These are phyloP conservation scores for Chrysopogon serrulatus DNA, from an alignment of 176 grass and related monocot genomes.

Conservation along the genomic window DNA sequence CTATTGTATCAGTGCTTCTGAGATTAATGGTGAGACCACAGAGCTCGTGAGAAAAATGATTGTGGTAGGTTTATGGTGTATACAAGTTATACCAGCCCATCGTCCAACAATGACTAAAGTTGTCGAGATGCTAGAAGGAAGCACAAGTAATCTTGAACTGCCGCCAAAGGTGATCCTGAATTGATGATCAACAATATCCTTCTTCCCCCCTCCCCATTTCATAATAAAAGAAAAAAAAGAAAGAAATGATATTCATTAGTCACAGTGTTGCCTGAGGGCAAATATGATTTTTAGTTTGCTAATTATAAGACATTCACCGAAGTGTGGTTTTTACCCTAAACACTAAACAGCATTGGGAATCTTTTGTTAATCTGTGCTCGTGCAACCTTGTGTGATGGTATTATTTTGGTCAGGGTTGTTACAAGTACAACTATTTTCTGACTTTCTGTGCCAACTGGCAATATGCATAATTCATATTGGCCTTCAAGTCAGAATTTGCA, in stretches of 20 bases:
- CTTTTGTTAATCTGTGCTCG: background rate
- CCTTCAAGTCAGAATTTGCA: no score
- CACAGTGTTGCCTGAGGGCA: background rate
- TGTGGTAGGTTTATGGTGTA: slow-evolving; percentile 47
- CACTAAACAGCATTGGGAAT: background rate
- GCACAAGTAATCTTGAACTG: background rate
- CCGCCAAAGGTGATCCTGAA: slow-evolving; percentile 13
- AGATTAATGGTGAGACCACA: background rate
- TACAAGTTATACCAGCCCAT: slow-evolving; percentile 14
- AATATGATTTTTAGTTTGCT: background rate
- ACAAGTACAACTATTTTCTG: background rate
- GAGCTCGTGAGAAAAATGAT: slow-evolving; percentile 44
- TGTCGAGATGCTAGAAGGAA: slow-evolving; percentile 50
- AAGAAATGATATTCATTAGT: background rate
- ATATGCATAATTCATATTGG: no score
- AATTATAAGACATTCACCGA: background rate
- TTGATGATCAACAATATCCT: background rate
- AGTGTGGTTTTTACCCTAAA: background rate
- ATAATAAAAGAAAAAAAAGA: no score
- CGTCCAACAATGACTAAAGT: slow-evolving; percentile 48
- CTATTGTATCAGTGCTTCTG: background rate
- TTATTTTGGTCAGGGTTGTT: background rate
- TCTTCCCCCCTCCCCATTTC: no score
- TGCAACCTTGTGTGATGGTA: background rate
- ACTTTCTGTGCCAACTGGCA: no score